Conservation (phyloP, 106 monocot genomes). For the Dactylorhiza incarnata region DNA sequence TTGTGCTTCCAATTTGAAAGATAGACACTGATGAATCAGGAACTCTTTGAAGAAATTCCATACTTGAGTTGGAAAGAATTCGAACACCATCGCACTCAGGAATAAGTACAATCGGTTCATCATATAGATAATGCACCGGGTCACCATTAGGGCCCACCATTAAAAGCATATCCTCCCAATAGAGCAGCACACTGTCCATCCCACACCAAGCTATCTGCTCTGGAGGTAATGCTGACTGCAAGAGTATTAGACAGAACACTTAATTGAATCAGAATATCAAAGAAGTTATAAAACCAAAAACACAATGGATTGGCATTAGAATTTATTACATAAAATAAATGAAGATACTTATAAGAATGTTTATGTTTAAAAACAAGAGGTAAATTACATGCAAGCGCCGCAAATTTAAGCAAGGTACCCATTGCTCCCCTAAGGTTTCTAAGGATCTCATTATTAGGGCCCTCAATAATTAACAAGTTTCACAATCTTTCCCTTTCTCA, state of each 20-base stretch:
- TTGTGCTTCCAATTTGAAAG: slow-evolving; percentile 90
- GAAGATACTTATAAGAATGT: not conserved
- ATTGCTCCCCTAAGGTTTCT: not conserved
- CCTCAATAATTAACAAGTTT: not conserved
- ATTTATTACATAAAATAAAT: not conserved
- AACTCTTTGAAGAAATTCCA: slow-evolving; percentile 93
- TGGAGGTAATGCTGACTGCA: slow-evolving; percentile 74
- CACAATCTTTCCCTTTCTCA: not conserved
- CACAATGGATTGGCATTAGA: not conserved
- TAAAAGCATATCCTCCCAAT: slow-evolving; percentile 86
- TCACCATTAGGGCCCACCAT: slow-evolving; percentile 95
- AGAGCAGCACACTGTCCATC: slow-evolving; percentile 88
- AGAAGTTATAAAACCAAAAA: not conserved
- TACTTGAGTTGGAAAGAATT: slow-evolving; percentile 80
- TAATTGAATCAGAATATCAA: not conserved
- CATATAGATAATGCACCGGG: slow-evolving; percentile 73
- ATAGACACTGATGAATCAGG: slow-evolving; percentile 96
- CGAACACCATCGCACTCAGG: slow-evolving; percentile 96
- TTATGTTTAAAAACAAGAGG: not conserved
- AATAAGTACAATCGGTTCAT: slow-evolving; percentile 84
- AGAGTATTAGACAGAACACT: slow-evolving; percentile 1
- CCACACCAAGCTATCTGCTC: slow-evolving; percentile 98
- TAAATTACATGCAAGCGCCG: not conserved
- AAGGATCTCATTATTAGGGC: not conserved
- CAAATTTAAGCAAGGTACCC: not conserved